These are phyloP conservation scores for Brassica incana DNA, from an alignment of 345 rosid genomes.

Conservation along the genomic window DNA sequence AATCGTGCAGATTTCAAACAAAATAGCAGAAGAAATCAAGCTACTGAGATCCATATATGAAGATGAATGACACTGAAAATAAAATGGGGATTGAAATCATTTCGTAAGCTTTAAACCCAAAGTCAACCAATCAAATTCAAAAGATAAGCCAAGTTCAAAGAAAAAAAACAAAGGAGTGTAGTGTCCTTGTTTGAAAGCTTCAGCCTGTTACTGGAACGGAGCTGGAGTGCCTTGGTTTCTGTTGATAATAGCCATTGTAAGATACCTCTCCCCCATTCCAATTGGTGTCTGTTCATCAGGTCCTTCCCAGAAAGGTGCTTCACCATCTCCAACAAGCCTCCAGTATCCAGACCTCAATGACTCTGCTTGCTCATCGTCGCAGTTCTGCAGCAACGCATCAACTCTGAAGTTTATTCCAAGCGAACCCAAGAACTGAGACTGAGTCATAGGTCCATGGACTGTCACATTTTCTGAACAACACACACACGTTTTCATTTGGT, in stretches of 20 bases:
- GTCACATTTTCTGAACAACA: slow-evolving; percentile 58
- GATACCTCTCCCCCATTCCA: slow-evolving; percentile 92
- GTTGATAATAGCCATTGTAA: slow-evolving; percentile 86
- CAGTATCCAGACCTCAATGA: slow-evolving; percentile 81
- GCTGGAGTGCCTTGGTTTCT: slow-evolving; percentile 72
- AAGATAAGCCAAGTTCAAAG: not conserved
- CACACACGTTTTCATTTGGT: not conserved
- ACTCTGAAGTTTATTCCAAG: slow-evolving; percentile 96
- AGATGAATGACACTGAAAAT: not conserved
- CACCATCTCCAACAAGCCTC: slow-evolving; percentile 94
- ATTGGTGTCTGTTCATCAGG: slow-evolving; percentile 70
- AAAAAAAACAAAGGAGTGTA: not conserved
- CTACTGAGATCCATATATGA: too few relatives aligned
- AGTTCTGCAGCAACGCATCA: slow-evolving; percentile 72
- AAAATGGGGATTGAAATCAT: not conserved
- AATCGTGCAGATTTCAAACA: not conserved
- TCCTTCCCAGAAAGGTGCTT: slow-evolving; percentile 98
- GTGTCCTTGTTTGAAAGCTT: slow-evolving; percentile 10
- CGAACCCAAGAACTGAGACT: slow-evolving; percentile 84
- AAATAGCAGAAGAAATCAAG: too few relatives aligned
- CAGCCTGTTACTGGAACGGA: slow-evolving; percentile 57
- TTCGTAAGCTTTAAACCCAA: slow-evolving; percentile 19
- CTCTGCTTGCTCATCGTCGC: slow-evolving; percentile 80
- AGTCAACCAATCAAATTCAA: not conserved
- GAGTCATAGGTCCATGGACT: slow-evolving; percentile 86